Evolutionary conservation across 2,329 filamentous ascomycete species (phyloP).

Genomic region (Apiospora saccharicola): DNA sequence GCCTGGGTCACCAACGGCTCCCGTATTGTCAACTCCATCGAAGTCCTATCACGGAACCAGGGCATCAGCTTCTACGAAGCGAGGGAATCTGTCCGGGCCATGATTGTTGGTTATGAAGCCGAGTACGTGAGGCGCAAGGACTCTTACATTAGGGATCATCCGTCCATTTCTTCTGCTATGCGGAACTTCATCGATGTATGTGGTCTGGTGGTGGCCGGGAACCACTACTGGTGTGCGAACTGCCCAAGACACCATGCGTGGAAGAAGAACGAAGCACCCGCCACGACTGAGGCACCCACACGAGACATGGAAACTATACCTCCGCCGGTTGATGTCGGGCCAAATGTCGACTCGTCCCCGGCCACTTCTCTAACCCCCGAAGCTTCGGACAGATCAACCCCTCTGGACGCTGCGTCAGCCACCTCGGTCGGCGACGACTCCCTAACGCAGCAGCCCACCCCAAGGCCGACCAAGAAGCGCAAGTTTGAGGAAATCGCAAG

Average conservation of each 20-base stretch:
- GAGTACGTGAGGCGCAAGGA: neutral
- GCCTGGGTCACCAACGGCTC: neutral
- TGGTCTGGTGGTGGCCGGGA: neutral
- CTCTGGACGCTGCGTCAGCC: no score
- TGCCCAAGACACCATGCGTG: neutral
- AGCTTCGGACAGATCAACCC: no score
- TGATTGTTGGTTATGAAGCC: neutral
- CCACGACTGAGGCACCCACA: no score
- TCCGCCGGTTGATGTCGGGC: no score
- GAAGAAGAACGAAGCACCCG: neutral
- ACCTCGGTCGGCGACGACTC: no score
- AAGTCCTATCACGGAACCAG: neutral
- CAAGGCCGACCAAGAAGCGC: no score
- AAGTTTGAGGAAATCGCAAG: no score
- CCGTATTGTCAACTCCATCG: neutral
- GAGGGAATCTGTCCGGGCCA: neutral
- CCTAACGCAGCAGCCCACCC: no score
- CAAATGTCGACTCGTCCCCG: no score
- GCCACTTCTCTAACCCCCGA: no score
- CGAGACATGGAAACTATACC: no score
- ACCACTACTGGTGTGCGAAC: neutral
- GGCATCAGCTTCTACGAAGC: neutral
- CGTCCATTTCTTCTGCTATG: neutral
- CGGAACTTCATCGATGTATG: neutral
- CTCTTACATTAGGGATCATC: neutral